Conservation (phyloP, 192 early-diverging fungal species). For the Entomortierella beljakovae region DNA sequence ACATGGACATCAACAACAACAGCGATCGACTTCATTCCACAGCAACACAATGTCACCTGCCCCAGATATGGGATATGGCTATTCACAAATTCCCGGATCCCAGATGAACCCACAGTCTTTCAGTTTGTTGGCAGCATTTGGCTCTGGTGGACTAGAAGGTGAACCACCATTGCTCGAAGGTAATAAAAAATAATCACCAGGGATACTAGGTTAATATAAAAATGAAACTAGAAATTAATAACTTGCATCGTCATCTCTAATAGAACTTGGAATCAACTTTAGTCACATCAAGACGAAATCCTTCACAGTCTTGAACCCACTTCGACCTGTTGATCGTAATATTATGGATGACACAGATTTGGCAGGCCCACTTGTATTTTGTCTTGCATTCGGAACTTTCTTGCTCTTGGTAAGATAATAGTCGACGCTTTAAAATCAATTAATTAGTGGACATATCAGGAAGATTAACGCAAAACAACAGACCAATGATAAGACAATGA, state of each 20-base stretch:
- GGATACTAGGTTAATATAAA: no score
- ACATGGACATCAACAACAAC: conserved; percentile 19
- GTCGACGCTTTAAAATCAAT: no score
- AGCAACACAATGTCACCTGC: conserved; percentile 35
- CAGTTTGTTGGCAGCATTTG: conserved; percentile 77
- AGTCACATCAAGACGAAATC: conserved; percentile 90
- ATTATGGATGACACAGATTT: conserved; percentile 98
- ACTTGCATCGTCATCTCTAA: neutral
- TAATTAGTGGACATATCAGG: no score
- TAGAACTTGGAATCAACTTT: conserved; percentile 96
- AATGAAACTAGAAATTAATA: neutral
- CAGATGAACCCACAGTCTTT: conserved; percentile 47
- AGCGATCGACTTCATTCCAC: conserved; percentile 45
- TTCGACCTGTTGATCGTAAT: conserved; percentile 76
- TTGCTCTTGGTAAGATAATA: conserved; percentile 82
- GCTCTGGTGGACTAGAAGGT: conserved; percentile 90
- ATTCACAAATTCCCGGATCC: conserved; percentile 21
- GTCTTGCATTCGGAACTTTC: conserved; percentile 90
- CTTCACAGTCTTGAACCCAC: conserved; percentile 88
- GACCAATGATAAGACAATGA: no score
- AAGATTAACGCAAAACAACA: no score
- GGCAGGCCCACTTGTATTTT: conserved; percentile 94
- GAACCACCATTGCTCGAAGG: conserved; percentile 95
- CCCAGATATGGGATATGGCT: conserved; percentile 41
- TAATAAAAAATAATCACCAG: conserved; percentile 11